phyloP scores from a whole-genome alignment of 2,329 filamentous ascomycete species.

The Cercospora sp. region DNA sequence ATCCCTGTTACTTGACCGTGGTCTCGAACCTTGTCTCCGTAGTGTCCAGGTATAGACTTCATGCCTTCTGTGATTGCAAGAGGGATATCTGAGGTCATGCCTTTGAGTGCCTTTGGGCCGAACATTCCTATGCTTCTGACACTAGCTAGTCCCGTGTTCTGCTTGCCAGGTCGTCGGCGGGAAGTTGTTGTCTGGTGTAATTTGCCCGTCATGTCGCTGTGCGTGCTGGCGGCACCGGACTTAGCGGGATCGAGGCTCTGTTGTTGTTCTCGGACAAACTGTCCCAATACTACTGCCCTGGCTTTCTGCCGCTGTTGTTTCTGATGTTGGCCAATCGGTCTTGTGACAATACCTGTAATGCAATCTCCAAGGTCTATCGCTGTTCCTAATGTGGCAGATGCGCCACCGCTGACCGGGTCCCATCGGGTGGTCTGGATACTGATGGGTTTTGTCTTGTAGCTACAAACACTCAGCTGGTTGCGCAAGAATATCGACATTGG shows the following conservation, averaged over 20 bases:
- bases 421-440: neutral
- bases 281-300: neutral
- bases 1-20: constrained; percentile 73
- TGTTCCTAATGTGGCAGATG: neutral
- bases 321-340: neutral
- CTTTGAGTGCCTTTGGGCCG: constrained; percentile 27
- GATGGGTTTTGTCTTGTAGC: neutral
- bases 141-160: neutral
- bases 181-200: neutral
- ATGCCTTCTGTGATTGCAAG: constrained; percentile 81
- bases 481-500: neutral
- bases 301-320: neutral
- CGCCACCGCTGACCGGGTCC: neutral
- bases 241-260: neutral
- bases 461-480: neutral
- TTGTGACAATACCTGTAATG: neutral
- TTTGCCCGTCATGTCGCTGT: neutral
- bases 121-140: constrained; percentile 20
- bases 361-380: neutral
- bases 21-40: constrained; percentile 77
- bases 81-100: constrained; percentile 77
- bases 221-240: neutral
- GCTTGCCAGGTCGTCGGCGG: neutral
- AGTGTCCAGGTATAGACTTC: constrained; percentile 79
- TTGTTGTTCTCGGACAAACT: neutral